phyloP scores from a whole-genome alignment of 2,329 filamentous ascomycete genomes.

The Grosmannia huntii region DNA sequence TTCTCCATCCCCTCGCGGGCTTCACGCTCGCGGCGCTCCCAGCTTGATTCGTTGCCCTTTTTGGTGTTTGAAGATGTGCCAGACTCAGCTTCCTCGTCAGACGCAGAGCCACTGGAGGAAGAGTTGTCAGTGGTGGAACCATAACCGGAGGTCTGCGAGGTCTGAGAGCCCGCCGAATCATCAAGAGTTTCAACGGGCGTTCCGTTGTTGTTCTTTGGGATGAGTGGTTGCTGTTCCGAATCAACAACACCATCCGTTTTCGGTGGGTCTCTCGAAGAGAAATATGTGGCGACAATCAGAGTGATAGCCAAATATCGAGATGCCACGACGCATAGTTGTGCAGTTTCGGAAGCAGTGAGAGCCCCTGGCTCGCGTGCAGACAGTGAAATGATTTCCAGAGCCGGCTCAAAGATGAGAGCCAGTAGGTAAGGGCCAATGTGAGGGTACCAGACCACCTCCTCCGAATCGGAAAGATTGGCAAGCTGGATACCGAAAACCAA shows the following conservation, averaged over 20 bases:
- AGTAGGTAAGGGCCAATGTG: conserved; percentile 51
- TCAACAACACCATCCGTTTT: conserved; percentile 5
- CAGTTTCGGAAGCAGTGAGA: conserved; percentile 11
- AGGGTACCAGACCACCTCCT: conserved; percentile 45
- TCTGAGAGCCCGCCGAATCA: conserved; percentile 3
- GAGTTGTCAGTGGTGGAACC: conserved; percentile 26
- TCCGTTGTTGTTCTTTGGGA: conserved; percentile 28
- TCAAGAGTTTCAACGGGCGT: conserved; percentile 1
- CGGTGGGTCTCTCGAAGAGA: conserved; percentile 13
- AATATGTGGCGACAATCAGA: conserved; percentile 21
- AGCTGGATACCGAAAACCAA: conserved; percentile 52
- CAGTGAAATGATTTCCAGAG: conserved; percentile 20
- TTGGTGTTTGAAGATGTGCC: conserved; percentile 18
- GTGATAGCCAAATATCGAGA: conserved; percentile 21
- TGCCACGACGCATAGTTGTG: conserved; percentile 19
- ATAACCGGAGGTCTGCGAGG: conserved; percentile 19
- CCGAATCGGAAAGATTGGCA: conserved; percentile 36
- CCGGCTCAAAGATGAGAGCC: conserved; percentile 41
- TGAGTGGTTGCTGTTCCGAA: conserved; percentile 39
- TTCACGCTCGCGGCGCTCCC: conserved; percentile 38
- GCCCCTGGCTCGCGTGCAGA: conserved; percentile 7
- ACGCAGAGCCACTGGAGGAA: conserved; percentile 25
- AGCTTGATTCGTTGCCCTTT: conserved; percentile 37
- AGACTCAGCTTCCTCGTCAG: conserved; percentile 8
- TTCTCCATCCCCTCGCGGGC: conserved; percentile 49